A percentile compares a stretch with the other conserved stretches of the same genome.
phyloP scores from a whole-genome alignment of 2,329 filamentous ascomycete species.

The Xylaria sp. region DNA sequence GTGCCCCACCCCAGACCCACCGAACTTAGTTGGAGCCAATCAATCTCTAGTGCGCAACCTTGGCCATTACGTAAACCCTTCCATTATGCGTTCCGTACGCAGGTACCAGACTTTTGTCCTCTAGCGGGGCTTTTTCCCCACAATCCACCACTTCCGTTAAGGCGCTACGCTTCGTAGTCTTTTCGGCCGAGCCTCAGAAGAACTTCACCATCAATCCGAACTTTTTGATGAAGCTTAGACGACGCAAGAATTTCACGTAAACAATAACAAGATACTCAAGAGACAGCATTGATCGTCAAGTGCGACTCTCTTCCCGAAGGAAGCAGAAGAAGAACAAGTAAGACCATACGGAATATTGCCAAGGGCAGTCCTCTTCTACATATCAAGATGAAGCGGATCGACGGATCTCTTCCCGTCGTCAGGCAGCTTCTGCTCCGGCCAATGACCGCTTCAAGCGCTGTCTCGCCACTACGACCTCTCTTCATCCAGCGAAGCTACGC shows the following conservation, averaged over 20 bases:
- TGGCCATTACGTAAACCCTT: too few relatives aligned
- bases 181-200: background rate
- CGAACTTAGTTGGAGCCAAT: too few relatives aligned
- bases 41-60: too few relatives aligned
- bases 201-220: background rate
- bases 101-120: background rate
- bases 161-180: background rate
- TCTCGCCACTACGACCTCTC: conserved; percentile 34
- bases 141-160: background rate
- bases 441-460: conserved; percentile 33
- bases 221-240: conserved; percentile 17
- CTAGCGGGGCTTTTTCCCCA: background rate
- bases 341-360: background rate
- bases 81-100: too few relatives aligned
- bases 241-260: background rate
- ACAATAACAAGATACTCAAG: background rate
- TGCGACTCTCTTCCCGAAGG: background rate
- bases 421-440: conserved; percentile 43
- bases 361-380: background rate
- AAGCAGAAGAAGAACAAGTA: background rate
- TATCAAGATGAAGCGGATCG: conserved; percentile 10
- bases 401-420: conserved; percentile 36
- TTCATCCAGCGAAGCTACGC: conserved; percentile 50
- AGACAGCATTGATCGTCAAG: background rate
- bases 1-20: too few relatives aligned